Evolutionary conservation across 2,329 filamentous ascomycete species (phyloP), one percentile per base, ranked within the genome.

Genomic region (Diplocarpon mali): DNA sequence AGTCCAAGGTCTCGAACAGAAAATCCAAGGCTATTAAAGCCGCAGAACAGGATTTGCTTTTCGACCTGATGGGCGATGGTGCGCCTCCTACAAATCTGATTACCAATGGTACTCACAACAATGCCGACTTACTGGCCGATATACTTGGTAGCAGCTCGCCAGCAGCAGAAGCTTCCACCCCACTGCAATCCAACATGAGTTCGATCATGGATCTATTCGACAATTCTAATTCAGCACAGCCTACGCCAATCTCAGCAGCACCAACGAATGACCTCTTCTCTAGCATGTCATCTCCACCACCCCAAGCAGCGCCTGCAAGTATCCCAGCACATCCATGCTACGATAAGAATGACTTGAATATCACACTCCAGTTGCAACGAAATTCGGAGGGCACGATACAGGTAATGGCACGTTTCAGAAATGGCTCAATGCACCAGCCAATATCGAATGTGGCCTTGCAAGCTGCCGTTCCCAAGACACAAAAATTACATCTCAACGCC

Each of bases 391-490:
- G 81, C 37, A 77, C 78, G 8, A 81, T 94, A 15, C 88, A 95
- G 61, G 80, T 94, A 6, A 71, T 82, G 40, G 88, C 88, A 13
- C 79, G 80, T 8, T 98, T 98, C 71, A 77, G 76, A 32, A 96
- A 96, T 64, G 75, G 68, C 0, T 83, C 80, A 12, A 71, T 72
- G 46, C 77, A 82, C 27, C 73, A 72, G 12, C 67, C 69, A 12
- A 70, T 96, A 39, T 80, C 80, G 13, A 77, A 75, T 37, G 85
- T 96, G 27, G 86, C 85, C 20, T 65, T 98, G 53, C 92, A 98
- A 64, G 92, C 90, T 35, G 92, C 92, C 1, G 92, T 98, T 43
- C 92, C 92, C 8, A 98, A 96, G 67, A 87, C 85, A 36, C 92
- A 98, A 67, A 95, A 92, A 63, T 67, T 98, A 58, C 88, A 95